Conservation (phyloP, 768 basidiomycete species). For the Royoungia palumana region DNA sequence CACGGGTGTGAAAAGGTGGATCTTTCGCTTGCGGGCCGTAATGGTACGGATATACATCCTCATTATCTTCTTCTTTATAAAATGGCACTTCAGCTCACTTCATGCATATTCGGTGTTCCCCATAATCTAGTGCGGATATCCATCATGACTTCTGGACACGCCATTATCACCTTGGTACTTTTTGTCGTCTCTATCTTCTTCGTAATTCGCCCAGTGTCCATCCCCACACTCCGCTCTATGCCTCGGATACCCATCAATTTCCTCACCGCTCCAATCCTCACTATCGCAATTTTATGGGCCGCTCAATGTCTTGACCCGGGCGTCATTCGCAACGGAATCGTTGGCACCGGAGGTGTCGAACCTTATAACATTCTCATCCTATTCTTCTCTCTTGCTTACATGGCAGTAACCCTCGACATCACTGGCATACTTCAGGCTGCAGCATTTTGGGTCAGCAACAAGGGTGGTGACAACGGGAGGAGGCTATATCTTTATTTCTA, state of each 20-base stretch:
- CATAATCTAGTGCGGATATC: not conserved
- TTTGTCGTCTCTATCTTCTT: slow-evolving; percentile 53
- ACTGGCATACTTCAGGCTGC: slow-evolving; percentile 85
- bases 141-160: slow-evolving; percentile 42
- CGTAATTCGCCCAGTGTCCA: slow-evolving; percentile 45
- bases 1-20: too few relatives aligned
- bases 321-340: slow-evolving; percentile 72
- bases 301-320: slow-evolving; percentile 44
- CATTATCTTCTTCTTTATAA: too few relatives aligned
- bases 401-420: slow-evolving; percentile 87
- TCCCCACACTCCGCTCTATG: slow-evolving; percentile 37
- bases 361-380: slow-evolving; percentile 85
- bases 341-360: slow-evolving; percentile 40
- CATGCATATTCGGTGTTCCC: not conserved
- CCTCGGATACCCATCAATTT: slow-evolving; percentile 43
- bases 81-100: too few relatives aligned
- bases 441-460: slow-evolving; percentile 85
- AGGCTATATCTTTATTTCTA: slow-evolving; percentile 80
- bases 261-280: slow-evolving; percentile 51
- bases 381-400: slow-evolving; percentile 89
- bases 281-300: slow-evolving; percentile 55
- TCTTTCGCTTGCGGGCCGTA: too few relatives aligned
- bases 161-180: slow-evolving; percentile 49
- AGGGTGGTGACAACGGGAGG: slow-evolving; percentile 67
- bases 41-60: too few relatives aligned